These are phyloP conservation scores for Cystofilobasidium bisporidii DNA, from an alignment of 768 basidiomycete species.

Conservation along the genomic window DNA sequence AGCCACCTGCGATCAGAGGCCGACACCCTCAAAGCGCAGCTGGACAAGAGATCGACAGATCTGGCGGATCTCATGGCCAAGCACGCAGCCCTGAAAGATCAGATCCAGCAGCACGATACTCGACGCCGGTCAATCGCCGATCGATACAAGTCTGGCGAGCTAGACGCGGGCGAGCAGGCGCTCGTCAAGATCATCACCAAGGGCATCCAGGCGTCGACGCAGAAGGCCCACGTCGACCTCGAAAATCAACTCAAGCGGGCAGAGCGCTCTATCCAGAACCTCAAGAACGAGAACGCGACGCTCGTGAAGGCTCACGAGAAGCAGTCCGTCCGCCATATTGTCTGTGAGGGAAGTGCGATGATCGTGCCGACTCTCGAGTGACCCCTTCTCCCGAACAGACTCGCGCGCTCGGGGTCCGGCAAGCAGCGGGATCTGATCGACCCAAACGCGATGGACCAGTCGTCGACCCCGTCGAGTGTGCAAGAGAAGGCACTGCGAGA, in stretches of 20 bases:
- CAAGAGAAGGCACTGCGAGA: neutral
- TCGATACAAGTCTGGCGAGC: neutral
- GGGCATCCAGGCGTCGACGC: neutral
- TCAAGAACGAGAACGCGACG: neutral
- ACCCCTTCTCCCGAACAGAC: neutral
- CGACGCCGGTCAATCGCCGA: neutral
- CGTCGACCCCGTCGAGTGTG: neutral
- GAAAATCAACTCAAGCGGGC: constrained; percentile 2
- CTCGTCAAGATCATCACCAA: constrained; percentile 1
- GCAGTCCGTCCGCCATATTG: constrained; percentile 3
- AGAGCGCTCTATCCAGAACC: neutral
- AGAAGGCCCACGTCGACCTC: neutral
- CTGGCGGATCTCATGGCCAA: neutral
- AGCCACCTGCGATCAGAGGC: too few species aligned
- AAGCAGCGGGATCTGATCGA: neutral
- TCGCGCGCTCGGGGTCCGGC: neutral
- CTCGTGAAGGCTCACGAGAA: neutral
- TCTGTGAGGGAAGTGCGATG: too few species aligned
- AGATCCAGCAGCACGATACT: neutral
- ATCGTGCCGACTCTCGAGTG: neutral
- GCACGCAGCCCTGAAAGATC: neutral
- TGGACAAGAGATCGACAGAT: too few species aligned
- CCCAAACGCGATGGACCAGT: constrained; percentile 2
- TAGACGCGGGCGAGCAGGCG: neutral
- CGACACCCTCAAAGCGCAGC: too few species aligned